Percentiles rank a stretch among this genome's conserved stretches.
phyloP scores from a whole-genome alignment of 306 rosid species.

The Biancaea sappan region DNA sequence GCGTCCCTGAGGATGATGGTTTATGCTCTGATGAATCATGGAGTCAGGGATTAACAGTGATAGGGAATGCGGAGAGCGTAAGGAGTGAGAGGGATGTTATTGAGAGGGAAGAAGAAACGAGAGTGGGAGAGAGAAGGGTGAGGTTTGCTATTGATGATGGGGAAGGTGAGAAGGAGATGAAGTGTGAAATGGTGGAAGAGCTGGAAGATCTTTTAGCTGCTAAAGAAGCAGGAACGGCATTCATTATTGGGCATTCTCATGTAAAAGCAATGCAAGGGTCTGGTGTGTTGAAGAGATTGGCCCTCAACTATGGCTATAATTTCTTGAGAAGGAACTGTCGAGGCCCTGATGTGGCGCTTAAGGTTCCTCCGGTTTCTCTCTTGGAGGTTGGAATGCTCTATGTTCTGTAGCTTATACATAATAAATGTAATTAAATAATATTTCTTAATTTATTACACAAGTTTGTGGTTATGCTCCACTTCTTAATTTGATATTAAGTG shows the following conservation, averaged over 20 bases:
- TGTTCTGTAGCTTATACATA: slow-evolving; percentile 55
- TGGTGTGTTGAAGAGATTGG: slow-evolving; percentile 63
- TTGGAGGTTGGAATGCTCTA: slow-evolving; percentile 98
- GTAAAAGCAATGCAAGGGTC: slow-evolving; percentile 83
- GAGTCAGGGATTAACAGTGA: slow-evolving; percentile 68
- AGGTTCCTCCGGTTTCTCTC: slow-evolving; percentile 84
- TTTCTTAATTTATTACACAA: too few relatives aligned
- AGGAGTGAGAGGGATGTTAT: slow-evolving; percentile 65
- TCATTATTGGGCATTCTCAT: slow-evolving; percentile 87
- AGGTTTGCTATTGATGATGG: slow-evolving; percentile 75
- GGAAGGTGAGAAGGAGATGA: slow-evolving; percentile 49
- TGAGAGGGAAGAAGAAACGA: slow-evolving; percentile 67
- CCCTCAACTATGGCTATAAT: slow-evolving; percentile 80
- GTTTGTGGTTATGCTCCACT: too few relatives aligned
- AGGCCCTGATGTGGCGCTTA: slow-evolving; percentile 83
- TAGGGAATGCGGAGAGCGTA: slow-evolving; percentile 61
- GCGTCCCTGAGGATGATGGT: slow-evolving; percentile 52
- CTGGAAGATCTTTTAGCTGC: slow-evolving; percentile 68
- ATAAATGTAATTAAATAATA: too few relatives aligned
- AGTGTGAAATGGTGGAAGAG: slow-evolving; percentile 62
- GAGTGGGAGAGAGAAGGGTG: slow-evolving; percentile 52
- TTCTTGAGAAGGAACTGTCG: slow-evolving; percentile 79
- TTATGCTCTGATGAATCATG: slow-evolving; percentile 57
- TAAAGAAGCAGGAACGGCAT: slow-evolving; percentile 80
- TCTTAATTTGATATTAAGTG: too few relatives aligned